These are phyloP conservation scores for Spergularia marina DNA, from an alignment of 148 eudicot species.

Conservation along the genomic window DNA sequence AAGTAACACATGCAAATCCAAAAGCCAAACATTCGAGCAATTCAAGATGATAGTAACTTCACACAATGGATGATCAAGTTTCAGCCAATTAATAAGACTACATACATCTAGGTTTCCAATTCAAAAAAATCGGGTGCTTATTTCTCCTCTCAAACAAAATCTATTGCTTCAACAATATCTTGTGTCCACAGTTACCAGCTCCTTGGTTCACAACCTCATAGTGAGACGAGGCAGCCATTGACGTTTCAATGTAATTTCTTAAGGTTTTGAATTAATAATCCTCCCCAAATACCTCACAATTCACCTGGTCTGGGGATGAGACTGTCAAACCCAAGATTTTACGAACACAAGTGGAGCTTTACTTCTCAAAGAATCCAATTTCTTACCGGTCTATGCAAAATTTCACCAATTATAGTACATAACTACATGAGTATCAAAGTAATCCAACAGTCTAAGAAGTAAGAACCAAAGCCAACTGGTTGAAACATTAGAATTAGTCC, in stretches of 20 bases:
- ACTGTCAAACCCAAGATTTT: too few relatives aligned
- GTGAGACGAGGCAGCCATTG: too few relatives aligned
- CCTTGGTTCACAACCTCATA: too few relatives aligned
- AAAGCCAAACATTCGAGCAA: background rate
- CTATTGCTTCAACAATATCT: background rate
- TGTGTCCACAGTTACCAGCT: background rate
- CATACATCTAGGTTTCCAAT: background rate
- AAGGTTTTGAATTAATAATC: too few relatives aligned
- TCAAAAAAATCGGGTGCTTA: background rate
- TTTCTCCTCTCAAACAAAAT: background rate
- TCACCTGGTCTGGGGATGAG: too few relatives aligned
- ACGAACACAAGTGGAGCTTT: too few relatives aligned
- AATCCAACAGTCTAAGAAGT: too few relatives aligned
- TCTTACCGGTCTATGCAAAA: background rate
- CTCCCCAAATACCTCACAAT: too few relatives aligned
- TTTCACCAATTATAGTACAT: too few relatives aligned
- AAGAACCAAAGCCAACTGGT: background rate
- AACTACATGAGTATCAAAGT: too few relatives aligned
- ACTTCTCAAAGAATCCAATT: background rate
- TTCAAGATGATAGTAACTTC: slow-evolving; percentile 1
- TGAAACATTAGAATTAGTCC: background rate
- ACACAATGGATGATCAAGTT: background rate
- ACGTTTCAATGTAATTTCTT: too few relatives aligned
- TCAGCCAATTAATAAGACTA: background rate
- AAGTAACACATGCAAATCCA: background rate